A percentile compares a stretch with the other conserved stretches of the same genome.
phyloP scores from a whole-genome alignment of 1,284 basidiomycete genomes.

The Ustilago loliicola region DNA sequence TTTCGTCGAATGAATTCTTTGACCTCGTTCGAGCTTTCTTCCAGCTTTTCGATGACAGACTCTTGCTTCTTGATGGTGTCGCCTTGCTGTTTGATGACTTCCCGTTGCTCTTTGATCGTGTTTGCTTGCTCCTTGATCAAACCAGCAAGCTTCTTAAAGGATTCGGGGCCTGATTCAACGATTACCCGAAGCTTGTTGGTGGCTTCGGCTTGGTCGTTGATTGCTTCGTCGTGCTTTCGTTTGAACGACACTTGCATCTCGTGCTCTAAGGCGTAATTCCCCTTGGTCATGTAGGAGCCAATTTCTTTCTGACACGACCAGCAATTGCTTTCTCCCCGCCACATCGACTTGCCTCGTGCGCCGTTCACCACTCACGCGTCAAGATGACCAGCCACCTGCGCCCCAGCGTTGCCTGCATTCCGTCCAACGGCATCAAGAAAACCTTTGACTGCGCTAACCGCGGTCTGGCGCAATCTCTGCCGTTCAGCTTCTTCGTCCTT shows the following conservation, averaged over 20 bases:
- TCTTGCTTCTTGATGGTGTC: neutral
- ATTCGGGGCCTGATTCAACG: too few species aligned
- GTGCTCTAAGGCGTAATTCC: too few species aligned
- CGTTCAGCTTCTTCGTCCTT: neutral
- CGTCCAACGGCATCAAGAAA: neutral
- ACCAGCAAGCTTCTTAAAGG: too few species aligned
- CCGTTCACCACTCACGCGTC: neutral
- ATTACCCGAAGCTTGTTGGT: too few species aligned
- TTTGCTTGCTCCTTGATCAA: neutral
- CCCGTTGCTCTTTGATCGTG: too few species aligned
- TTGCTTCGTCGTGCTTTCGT: too few species aligned
- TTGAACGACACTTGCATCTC: too few species aligned
- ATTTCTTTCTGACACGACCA: neutral
- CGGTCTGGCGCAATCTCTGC: neutral
- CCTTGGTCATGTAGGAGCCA: too few species aligned
- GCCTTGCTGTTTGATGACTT: neutral
- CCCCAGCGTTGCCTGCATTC: neutral
- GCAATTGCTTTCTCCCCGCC: neutral
- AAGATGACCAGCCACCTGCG: neutral
- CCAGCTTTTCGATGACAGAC: neutral
- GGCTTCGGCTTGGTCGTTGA: too few species aligned
- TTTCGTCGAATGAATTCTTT: neutral
- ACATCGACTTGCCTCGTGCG: neutral
- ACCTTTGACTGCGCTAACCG: neutral
- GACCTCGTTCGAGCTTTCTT: neutral